These are phyloP conservation scores for Pythium brachiatum DNA, from an alignment of 352 stramenopile species.

Conservation along the genomic window DNA sequence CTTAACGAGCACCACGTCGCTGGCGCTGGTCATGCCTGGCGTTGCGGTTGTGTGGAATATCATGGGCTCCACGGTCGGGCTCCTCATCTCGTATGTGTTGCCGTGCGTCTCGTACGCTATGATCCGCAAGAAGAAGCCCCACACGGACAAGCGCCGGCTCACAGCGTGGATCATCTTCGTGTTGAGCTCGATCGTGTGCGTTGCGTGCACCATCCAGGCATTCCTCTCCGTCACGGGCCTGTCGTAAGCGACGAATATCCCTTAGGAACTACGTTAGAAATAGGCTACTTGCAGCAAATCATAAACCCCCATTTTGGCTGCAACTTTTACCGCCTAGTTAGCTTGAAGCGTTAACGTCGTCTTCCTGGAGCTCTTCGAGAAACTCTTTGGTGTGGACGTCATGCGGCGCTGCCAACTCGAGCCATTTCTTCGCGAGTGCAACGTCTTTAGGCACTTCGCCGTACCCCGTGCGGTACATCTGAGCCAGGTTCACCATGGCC, in stretches of 20 bases:
- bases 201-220: constrained; percentile 73
- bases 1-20: constrained; percentile 50
- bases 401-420: constrained; percentile 67
- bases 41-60: constrained; percentile 89
- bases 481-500: constrained; percentile 85
- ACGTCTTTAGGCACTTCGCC: constrained; percentile 63
- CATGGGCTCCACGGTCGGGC: constrained; percentile 82
- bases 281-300: no score
- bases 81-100: constrained; percentile 88
- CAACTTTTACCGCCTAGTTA: no score
- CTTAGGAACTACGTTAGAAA: not conserved
- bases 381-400: constrained; percentile 80
- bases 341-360: no score
- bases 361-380: constrained; percentile 36
- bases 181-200: constrained; percentile 64
- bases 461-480: constrained; percentile 80
- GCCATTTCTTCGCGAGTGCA: constrained; percentile 65
- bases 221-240: constrained; percentile 35
- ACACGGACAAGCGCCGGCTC: constrained; percentile 62
- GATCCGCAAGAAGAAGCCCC: constrained; percentile 73
- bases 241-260: not conserved
- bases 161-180: constrained; percentile 77
- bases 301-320: no score
- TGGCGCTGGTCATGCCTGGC: constrained; percentile 70
- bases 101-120: constrained; percentile 84